A percentile compares a stretch with the other conserved stretches of the same genome.
These are phyloP conservation scores for Candida chilensis DNA, from an alignment of 805 yeast genomes.

Conservation along the genomic window DNA sequence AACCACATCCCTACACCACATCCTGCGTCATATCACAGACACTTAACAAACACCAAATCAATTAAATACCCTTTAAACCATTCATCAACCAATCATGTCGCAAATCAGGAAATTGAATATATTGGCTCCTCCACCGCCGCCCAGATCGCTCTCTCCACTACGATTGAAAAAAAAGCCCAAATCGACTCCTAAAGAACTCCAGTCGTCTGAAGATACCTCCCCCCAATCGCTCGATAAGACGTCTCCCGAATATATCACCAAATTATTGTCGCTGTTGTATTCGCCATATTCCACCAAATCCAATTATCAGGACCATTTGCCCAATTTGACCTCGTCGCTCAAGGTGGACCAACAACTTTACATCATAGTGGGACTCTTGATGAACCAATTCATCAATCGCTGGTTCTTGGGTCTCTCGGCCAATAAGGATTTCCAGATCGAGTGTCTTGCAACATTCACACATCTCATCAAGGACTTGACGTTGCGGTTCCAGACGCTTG, in stretches of 20 bases:
- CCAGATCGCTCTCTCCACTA: conserved; percentile 1
- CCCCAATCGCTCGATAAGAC: conserved; percentile 4
- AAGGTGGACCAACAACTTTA: conserved; percentile 34
- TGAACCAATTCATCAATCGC: conserved; percentile 34
- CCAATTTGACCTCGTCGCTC: conserved; percentile 26
- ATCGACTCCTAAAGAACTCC: conserved; percentile 12
- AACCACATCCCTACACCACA: too few relatives aligned
- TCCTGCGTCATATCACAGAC: too few relatives aligned
- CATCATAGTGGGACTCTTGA: conserved; percentile 32
- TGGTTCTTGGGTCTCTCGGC: conserved; percentile 35
- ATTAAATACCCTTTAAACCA: neutral
- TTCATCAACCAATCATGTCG: neutral
- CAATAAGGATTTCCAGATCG: conserved; percentile 27
- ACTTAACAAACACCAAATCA: too few relatives aligned
- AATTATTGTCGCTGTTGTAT: neutral
- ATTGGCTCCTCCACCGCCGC: conserved; percentile 1
- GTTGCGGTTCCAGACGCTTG: conserved; percentile 16
- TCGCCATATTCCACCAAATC: conserved; percentile 3
- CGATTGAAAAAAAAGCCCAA: conserved; percentile 9
- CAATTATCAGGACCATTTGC: conserved; percentile 14
- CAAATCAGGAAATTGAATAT: neutral
- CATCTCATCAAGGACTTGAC: conserved; percentile 29
- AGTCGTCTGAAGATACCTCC: conserved; percentile 4
- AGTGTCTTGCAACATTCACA: conserved; percentile 26
- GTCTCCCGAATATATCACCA: conserved; percentile 9